Base-by-base conservation (phyloP, 495 filamentous ascomycete genomes). In the Podospora bellae-mahoneyi region DNA sequence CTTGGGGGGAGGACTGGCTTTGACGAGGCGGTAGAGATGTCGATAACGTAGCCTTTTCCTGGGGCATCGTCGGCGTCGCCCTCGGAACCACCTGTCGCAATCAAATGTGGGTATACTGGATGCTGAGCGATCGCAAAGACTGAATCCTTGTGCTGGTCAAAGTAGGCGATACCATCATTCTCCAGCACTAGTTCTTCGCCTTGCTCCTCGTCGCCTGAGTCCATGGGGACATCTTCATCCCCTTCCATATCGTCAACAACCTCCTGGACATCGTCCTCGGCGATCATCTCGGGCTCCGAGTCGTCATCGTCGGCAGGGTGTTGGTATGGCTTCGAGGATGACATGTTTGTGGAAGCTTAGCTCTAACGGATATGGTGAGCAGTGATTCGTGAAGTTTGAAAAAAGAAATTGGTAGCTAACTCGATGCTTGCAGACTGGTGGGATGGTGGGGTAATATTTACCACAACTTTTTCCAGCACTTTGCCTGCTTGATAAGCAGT, bases 41-140 rank as follows among this genome's bases (percentile, higher is more conserved):
- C 85, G 71, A 86, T 82, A 26, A 99, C 85, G 78, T 94, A 97
- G 26, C 89, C 92, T 60, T 83, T 83, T 7, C 85, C 85, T 3
- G 82, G 82, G 0, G 78, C 79, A 32, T 85, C 83, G 1, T 88
- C 87, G 71, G 89, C 89, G 34, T 93, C 88, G 67, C 95, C 95
- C 76, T 92, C 90, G 70, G 87, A 88, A 55, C 93, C 94, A 60
- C 95, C 96, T 0, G 94, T 97, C 15, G 94, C 89, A 67, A 97
- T 83, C 59, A 97, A 88, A 19, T 87, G 81, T 30, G 91, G 88
- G 72, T 90, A 83, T 15, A 88, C 79, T 2, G 96, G 96, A 76
- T 99, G 96, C 72, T 95, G 91, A 34, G 93, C 92, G 73, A 99
- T 92, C 76, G 90, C 90, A 82, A 97, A 98, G 65, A 99, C 90